Evolutionary conservation across 208 protist species (phyloP).

Genomic region (Crithidia fasciculata): DNA sequence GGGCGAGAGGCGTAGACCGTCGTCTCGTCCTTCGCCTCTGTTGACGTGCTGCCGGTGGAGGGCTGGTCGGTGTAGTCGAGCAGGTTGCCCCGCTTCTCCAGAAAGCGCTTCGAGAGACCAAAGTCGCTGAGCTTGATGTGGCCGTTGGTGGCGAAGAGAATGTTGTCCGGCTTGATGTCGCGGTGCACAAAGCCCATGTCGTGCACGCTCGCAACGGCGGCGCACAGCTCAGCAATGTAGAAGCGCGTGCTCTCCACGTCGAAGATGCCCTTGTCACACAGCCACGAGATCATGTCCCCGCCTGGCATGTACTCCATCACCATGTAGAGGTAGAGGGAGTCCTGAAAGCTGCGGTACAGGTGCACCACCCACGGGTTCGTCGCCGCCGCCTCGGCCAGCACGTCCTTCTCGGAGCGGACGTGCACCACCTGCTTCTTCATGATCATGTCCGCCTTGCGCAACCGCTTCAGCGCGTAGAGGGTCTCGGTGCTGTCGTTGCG

Average conservation of each 20-base stretch:
- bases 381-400: conserved; percentile 82
- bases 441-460: conserved; percentile 94
- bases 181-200: conserved; percentile 92
- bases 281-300: conserved; percentile 94
- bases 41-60: conserved; percentile 15
- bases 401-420: conserved; percentile 90
- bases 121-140: conserved; percentile 99
- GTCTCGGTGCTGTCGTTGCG: conserved; percentile 65
- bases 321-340: conserved; percentile 93
- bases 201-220: conserved; percentile 91
- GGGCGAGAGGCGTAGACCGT: conserved; percentile 6
- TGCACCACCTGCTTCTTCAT: conserved; percentile 88
- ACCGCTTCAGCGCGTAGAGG: conserved; percentile 90
- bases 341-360: conserved; percentile 93
- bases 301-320: conserved; percentile 96
- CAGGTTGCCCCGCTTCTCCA: conserved; percentile 63
- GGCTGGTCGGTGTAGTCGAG: conserved; percentile 57
- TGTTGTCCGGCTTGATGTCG: conserved; percentile 99
- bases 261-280: conserved; percentile 90
- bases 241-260: conserved; percentile 87
- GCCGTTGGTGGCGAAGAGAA: conserved; percentile 95
- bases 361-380: conserved; percentile 91
- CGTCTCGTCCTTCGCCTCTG: conserved; percentile 8
- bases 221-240: conserved; percentile 93
- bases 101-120: conserved; percentile 94